These are phyloP conservation scores for Fusarium floridanum DNA, from an alignment of 2,329 filamentous ascomycete species.

Conservation along the genomic window DNA sequence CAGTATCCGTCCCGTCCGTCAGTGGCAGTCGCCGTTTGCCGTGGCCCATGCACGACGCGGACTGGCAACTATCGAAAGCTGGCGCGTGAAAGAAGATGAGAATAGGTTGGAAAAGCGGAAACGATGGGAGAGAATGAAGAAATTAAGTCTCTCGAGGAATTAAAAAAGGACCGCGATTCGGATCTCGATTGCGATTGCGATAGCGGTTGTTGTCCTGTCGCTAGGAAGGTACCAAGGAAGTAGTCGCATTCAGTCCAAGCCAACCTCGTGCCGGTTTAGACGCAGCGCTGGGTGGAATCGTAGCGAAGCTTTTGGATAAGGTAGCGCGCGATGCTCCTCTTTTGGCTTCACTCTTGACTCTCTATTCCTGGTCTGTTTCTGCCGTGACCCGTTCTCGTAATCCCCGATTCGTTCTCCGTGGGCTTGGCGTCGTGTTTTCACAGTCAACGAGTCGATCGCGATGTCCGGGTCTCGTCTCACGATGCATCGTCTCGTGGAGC, in stretches of 20 bases:
- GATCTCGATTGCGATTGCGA: constrained; percentile 12
- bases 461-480: neutral
- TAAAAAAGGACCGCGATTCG: neutral
- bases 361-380: neutral
- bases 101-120: constrained; percentile 14
- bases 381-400: constrained; percentile 3
- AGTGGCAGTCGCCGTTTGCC: constrained; percentile 13
- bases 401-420: neutral
- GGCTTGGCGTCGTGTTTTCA: neutral
- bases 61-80: constrained; percentile 18
- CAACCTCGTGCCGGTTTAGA: constrained; percentile 9
- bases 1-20: neutral
- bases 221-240: neutral
- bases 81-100: constrained; percentile 6
- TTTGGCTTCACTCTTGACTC: neutral
- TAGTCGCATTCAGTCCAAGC: neutral
- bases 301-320: constrained; percentile 25
- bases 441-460: constrained; percentile 3
- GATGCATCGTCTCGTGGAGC: constrained; percentile 9
- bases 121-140: neutral
- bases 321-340: neutral
- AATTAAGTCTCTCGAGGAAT: neutral
- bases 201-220: constrained; percentile 2
- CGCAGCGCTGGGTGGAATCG: constrained; percentile 19
- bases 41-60: constrained; percentile 30